phyloP scores from a whole-genome alignment of 2,329 filamentous ascomycete species.

The Stagonosporopsis chrysanthemi region DNA sequence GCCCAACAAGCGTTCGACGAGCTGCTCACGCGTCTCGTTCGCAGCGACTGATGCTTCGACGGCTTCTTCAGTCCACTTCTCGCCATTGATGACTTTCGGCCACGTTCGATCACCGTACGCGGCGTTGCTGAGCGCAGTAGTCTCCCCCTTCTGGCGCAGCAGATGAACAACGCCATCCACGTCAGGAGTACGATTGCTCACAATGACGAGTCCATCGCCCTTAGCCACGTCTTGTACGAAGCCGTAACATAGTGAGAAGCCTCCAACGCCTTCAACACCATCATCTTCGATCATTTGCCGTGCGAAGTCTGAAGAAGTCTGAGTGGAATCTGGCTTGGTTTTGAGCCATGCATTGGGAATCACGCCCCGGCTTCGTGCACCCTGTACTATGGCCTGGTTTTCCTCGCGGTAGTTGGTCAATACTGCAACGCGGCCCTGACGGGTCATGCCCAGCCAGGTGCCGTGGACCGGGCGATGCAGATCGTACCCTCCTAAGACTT shows the following conservation, averaged over 20 bases:
- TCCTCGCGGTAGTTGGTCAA: constrained; percentile 71
- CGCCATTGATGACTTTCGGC: constrained; percentile 68
- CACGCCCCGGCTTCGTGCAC: constrained; percentile 62
- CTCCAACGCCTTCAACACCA: constrained; percentile 65
- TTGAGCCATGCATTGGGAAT: constrained; percentile 69
- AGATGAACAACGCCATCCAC: constrained; percentile 62
- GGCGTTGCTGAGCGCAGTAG: constrained; percentile 68
- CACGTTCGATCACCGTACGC: constrained; percentile 65
- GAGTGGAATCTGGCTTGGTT: constrained; percentile 41
- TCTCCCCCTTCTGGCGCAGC: constrained; percentile 57
- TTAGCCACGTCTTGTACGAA: constrained; percentile 56
- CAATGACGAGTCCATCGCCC: constrained; percentile 58
- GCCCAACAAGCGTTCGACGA: constrained; percentile 61
- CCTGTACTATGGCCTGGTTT: constrained; percentile 50
- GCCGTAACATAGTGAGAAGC: constrained; percentile 69
- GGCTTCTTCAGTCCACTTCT: constrained; percentile 59
- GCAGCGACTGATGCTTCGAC: constrained; percentile 56
- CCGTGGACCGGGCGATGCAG: constrained; percentile 66
- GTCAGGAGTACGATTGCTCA: constrained; percentile 68
- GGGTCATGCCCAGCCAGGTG: constrained; percentile 70
- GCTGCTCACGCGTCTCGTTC: constrained; percentile 55
- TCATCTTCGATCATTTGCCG: constrained; percentile 62
- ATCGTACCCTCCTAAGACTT: constrained; percentile 69
- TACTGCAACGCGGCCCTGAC: constrained; percentile 66
- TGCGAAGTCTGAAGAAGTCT: constrained; percentile 61